Evolutionary conservation across 805 yeast genomes (phyloP).

Genomic region (Lachancea quebecensis): DNA sequence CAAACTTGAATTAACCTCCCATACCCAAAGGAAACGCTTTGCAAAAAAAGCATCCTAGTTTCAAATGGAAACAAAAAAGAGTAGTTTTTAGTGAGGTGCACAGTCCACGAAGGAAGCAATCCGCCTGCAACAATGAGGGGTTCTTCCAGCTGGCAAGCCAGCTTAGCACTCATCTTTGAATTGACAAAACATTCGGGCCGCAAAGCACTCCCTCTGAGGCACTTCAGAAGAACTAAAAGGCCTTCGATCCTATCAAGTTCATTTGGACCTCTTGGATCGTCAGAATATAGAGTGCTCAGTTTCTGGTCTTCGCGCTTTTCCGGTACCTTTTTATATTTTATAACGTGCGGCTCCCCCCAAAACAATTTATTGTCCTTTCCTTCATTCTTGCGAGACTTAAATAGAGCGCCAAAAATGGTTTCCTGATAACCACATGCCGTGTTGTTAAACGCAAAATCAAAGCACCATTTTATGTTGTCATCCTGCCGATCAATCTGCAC

Average conservation of each 20-base stretch:
- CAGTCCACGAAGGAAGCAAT: conserved; percentile 77
- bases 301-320: conserved; percentile 22
- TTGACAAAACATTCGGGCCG: conserved; percentile 48
- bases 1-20: conserved; percentile 75
- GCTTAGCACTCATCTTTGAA: conserved; percentile 76
- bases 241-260: conserved; percentile 17
- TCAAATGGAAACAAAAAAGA: conserved; percentile 84
- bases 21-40: conserved; percentile 86
- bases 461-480: conserved; percentile 28
- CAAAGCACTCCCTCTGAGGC: conserved; percentile 38
- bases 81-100: conserved; percentile 60
- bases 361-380: conserved; percentile 40
- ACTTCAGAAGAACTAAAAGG: conserved; percentile 44
- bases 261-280: conserved; percentile 2
- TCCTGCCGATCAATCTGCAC: conserved; percentile 7
- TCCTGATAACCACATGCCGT: conserved; percentile 55
- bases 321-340: conserved; percentile 39
- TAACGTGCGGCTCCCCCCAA: conserved; percentile 52
- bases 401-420: conserved; percentile 71
- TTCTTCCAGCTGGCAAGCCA: conserved; percentile 83
- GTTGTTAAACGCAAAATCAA: conserved; percentile 55
- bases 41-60: conserved; percentile 68
- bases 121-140: conserved; percentile 84
- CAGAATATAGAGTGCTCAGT: conserved; percentile 29
- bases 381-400: conserved; percentile 35